A percentile compares a stretch with the other conserved stretches of the same genome.
These are phyloP conservation scores for Plectranthus barbatus DNA, from an alignment of 257 asterid species.

Conservation along the genomic window DNA sequence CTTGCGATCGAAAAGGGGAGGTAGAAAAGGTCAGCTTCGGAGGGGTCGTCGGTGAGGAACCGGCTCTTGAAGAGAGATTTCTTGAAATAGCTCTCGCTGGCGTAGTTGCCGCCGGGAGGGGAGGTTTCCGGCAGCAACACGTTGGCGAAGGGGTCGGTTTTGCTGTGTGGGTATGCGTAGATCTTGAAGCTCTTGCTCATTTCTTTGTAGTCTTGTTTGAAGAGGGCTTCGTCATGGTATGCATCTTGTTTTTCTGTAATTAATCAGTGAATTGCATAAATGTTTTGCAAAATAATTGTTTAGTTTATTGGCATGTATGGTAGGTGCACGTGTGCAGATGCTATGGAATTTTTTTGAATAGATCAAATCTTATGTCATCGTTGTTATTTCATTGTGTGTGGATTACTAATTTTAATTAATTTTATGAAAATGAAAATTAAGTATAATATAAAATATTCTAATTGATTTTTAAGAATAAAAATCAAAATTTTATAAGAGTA, in stretches of 20 bases:
- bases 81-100: constrained; percentile 93
- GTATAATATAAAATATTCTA: too few relatives aligned
- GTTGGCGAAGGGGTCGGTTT: constrained; percentile 57
- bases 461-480: too few relatives aligned
- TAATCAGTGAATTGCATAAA: too few relatives aligned
- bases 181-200: constrained; percentile 66
- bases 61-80: constrained; percentile 48
- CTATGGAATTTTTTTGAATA: too few relatives aligned
- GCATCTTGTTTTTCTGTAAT: neutral
- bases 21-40: constrained; percentile 66
- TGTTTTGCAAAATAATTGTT: too few relatives aligned
- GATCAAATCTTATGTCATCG: too few relatives aligned
- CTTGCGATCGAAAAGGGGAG: constrained; percentile 80
- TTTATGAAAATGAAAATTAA: too few relatives aligned
- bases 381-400: too few relatives aligned
- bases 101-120: constrained; percentile 74
- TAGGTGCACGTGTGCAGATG: too few relatives aligned
- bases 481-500: too few relatives aligned
- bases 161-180: constrained; percentile 55
- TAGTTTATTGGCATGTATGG: too few relatives aligned
- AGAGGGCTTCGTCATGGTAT: constrained; percentile 45
- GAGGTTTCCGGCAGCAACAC: constrained; percentile 34
- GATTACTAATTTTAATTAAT: too few relatives aligned
- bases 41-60: constrained; percentile 65
- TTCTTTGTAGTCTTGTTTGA: constrained; percentile 41